Base-by-base conservation (phyloP, 805 yeast genomes). In the Schizosaccharomyces cryophilus region DNA sequence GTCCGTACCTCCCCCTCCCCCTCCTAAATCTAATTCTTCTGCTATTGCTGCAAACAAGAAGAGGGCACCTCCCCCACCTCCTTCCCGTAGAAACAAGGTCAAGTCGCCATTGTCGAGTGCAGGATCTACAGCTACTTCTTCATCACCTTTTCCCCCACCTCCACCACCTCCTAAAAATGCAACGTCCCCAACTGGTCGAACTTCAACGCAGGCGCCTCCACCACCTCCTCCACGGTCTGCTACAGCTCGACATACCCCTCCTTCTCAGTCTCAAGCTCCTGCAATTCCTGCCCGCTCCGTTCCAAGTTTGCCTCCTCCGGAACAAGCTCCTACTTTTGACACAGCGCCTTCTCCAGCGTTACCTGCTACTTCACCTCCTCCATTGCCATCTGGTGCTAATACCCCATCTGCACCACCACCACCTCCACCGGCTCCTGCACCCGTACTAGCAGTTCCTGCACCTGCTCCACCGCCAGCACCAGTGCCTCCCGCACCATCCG, bases 11-110 rank as follows among this genome's bases (percentile, higher is more conserved):
- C 60, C 61, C 3, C 59, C 63, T 15, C 51, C 62, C 9, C 30
- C 62, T 47, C 60, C 58, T 6, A 17, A 61, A 26, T 47, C 58
- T 5, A 62, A 61, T 26, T 59, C 64, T 6, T 42, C 61, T 31
- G 42, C 26, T 5, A 21, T 24, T 5, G 60, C 31, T 17, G 60
- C 60, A 61, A 61, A 42, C 4, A 58, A 29, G 11, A 62, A 59
- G 11, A 58, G 64, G 35, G 62, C 64, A 13, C 74, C 76, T 5
- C 77, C 78, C 1, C 75, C 76, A 3, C 75, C 76, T 5, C 62
- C 68, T 5, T 66, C 71, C 1, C 62, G 68, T 6, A 64, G 65
- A 15, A 66, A 69, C 6, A 63, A n/a, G 13, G 40, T 19, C 29
- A 31, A 29, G 6, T 29, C 58, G 6, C 58, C 58, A 17, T 21